Percentiles rank a stretch among this genome's conserved stretches.
phyloP scores from a whole-genome alignment of 805 yeast species.

The Hanseniaspora jakobsenii region DNA sequence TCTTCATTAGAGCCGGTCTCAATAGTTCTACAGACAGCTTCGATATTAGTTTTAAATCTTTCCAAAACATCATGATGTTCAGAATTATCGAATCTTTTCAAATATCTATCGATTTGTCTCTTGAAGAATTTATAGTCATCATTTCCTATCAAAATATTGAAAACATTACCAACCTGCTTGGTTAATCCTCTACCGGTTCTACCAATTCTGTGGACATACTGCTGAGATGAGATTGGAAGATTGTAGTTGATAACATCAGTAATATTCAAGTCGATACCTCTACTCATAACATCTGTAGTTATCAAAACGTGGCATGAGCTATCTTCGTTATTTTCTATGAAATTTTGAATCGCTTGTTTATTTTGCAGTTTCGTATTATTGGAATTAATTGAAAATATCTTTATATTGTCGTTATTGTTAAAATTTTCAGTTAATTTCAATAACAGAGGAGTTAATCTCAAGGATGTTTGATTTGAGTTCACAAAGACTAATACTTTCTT shows the following conservation, averaged over 20 bases:
- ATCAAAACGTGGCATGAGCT: conserved; percentile 36
- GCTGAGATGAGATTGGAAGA: conserved; percentile 75
- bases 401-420: conserved; percentile 13
- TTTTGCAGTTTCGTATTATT: conserved; percentile 41
- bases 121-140: conserved; percentile 63
- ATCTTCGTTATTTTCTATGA: conserved; percentile 39
- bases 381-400: conserved; percentile 44
- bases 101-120: conserved; percentile 37
- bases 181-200: conserved; percentile 92
- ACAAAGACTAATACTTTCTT: conserved; percentile 24
- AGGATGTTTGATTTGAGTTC: conserved; percentile 60
- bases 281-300: conserved; percentile 87
- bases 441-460: conserved; percentile 56
- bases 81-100: conserved; percentile 37
- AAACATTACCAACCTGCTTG: conserved; percentile 48
- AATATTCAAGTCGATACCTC: conserved; percentile 81
- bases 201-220: conserved; percentile 91
- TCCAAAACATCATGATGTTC: conserved; percentile 9
- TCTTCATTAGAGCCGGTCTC: conserved; percentile 10
- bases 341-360: conserved; percentile 44
- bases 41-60: conserved; percentile 28
- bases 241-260: conserved; percentile 80
- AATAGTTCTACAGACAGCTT: conserved; percentile 15
- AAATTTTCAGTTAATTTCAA: background rate
- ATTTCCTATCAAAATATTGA: conserved; percentile 59